Base-by-base conservation (phyloP, 805 yeast genomes). In the Phaffomyces thermotolerans region DNA sequence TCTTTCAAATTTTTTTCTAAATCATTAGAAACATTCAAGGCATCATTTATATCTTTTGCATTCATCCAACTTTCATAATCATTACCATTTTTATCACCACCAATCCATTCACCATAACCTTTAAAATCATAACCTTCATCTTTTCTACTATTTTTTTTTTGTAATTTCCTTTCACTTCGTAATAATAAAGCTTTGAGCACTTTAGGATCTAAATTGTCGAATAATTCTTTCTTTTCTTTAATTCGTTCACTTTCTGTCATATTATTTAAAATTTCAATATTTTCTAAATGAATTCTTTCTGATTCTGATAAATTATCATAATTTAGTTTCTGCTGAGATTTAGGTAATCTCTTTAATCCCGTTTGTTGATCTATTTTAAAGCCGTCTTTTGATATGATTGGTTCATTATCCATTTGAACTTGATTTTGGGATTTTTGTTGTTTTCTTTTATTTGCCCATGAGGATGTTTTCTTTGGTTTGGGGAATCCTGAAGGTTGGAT, bases 341-440 rank as follows among this genome's bases (percentile, higher is more conserved):
- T 84, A 86, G 46, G 91, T 82, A 71, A 85, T 86, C 58, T 74
- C 85, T 62, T 74, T 85, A 52, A 84, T 83, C 66, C 76, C 81
- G 69, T 91, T 81, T 14, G 84, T 83, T 66, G 76, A 77, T 57
- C 91, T 83, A 70, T 84, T 84, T 69, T 97, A 95, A 44, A 84
- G 81, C 77, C 98, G 95, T 25, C 75, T 87, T 52, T 39, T 3
- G 34, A 80, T 90, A 20, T 88, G 85, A 96, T 13, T 30, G 32
- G n/a, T 30, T 13, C 14, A 30, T 13, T 14, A n/a, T n/a, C 15
- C 12, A 5, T 7, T 14, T n/a, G 6, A 5, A 7, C 95, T 95
- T 63, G 85, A 23, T 5, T 10, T 32, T 38, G 14, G n/a, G 42
- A 34, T 95, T 7, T 87, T 87, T 69, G 96, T 96, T 24, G 89